Evolutionary conservation across 2,329 filamentous ascomycete species (phyloP).

Genomic region (Bisporella sp.): DNA sequence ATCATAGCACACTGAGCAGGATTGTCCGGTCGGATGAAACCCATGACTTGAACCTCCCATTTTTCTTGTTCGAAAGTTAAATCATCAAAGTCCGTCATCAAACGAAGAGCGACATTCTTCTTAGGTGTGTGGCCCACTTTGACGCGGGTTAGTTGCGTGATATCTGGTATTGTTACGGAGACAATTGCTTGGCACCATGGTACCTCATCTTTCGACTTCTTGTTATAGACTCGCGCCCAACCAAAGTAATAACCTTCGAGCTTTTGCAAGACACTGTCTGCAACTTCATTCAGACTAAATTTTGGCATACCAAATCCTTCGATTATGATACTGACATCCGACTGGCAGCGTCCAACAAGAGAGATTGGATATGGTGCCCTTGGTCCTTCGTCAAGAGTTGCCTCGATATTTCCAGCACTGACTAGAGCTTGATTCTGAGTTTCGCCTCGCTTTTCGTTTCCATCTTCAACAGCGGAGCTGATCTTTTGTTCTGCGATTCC

Average conservation of each 20-base stretch:
- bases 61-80: conserved; percentile 34
- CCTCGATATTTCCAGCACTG: conserved; percentile 22
- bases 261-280: conserved; percentile 44
- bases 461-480: conserved; percentile 23
- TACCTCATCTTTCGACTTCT: conserved; percentile 27
- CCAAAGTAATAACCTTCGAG: conserved; percentile 58
- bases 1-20: conserved; percentile 35
- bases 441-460: conserved; percentile 32
- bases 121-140: conserved; percentile 36
- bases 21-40: conserved; percentile 42
- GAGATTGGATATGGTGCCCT: conserved; percentile 45
- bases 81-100: conserved; percentile 44
- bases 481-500: conserved; percentile 15
- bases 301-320: conserved; percentile 42
- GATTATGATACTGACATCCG: conserved; percentile 30
- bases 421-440: conserved; percentile 30
- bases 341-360: conserved; percentile 41
- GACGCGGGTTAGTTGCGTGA: conserved; percentile 19
- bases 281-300: conserved; percentile 45
- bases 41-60: conserved; percentile 53
- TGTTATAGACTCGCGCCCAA: conserved; percentile 45
- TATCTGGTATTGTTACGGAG: conserved; percentile 44
- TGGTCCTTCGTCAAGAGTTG: conserved; percentile 40
- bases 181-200: conserved; percentile 55
- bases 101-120: conserved; percentile 44